A percentile compares a stretch with the other conserved stretches of the same genome.
Conservation (phyloP, 257 asterid species). For the Lavandula angustifolia region DNA sequence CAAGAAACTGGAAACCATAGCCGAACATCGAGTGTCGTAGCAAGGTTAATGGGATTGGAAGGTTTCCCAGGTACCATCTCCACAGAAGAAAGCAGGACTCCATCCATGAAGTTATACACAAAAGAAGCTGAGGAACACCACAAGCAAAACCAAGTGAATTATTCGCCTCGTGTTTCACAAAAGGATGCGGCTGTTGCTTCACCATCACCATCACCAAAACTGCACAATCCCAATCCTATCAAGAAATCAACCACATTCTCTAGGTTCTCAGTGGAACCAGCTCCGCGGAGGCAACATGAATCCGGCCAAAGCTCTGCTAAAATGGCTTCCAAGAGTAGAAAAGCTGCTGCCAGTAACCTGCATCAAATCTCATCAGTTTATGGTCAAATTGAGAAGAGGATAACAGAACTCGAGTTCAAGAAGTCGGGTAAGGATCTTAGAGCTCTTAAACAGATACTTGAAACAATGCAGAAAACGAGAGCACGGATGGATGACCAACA, state of each 20-base stretch:
- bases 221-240: conserved; percentile 33
- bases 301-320: conserved; percentile 46
- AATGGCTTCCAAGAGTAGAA: conserved; percentile 41
- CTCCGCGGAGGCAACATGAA: conserved; percentile 77
- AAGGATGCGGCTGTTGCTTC: conserved; percentile 32
- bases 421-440: conserved; percentile 86
- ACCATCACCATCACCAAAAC: conserved; percentile 43
- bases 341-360: conserved; percentile 37
- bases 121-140: conserved; percentile 43
- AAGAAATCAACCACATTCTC: conserved; percentile 44
- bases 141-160: conserved; percentile 40
- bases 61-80: conserved; percentile 51
- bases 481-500: conserved; percentile 48
- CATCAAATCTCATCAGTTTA: conserved; percentile 62
- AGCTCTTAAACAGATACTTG: conserved; percentile 91
- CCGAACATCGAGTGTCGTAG: conserved; percentile 66
- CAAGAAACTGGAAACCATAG: conserved; percentile 56
- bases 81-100: conserved; percentile 39
- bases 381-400: conserved; percentile 82
- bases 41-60: conserved; percentile 95
- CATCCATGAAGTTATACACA: conserved; percentile 30
- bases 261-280: conserved; percentile 77
- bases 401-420: conserved; percentile 73
- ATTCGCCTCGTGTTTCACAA: conserved; percentile 41
- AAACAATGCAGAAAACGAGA: conserved; percentile 79